Percentiles rank a stretch among this genome's conserved stretches.
phyloP scores from a whole-genome alignment of 345 rosid species.

The Hypericum perforatum region DNA sequence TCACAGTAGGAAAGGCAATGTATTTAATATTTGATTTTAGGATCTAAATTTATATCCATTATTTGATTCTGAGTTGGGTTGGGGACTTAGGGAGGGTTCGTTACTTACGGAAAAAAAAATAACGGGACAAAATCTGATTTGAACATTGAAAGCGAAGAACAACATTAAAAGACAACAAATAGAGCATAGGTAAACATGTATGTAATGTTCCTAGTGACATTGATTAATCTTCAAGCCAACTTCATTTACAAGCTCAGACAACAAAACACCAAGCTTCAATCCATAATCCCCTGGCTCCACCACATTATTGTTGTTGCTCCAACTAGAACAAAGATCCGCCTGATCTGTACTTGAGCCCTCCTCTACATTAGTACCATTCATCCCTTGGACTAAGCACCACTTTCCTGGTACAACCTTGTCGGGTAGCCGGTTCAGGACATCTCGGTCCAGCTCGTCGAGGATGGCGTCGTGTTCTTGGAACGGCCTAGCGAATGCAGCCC shows the following conservation, averaged over 20 bases:
- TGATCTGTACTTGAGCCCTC: slow-evolving; percentile 4
- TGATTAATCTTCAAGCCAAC: slow-evolving; percentile 4
- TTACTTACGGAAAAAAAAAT: too few species aligned
- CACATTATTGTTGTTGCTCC: slow-evolving; percentile 14
- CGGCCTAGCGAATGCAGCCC: slow-evolving; percentile 24
- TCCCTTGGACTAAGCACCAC: slow-evolving; percentile 16
- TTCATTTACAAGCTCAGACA: slow-evolving; percentile 12
- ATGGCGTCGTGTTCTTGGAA: slow-evolving; percentile 13
- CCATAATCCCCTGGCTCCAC: slow-evolving; percentile 20
- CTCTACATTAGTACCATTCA: slow-evolving; percentile 1
- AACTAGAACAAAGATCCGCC: slow-evolving; percentile 8
- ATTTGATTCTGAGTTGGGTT: too few species aligned
- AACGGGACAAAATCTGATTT: too few species aligned
- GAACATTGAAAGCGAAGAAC: too few species aligned
- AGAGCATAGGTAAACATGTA: too few species aligned
- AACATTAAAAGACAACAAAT: too few species aligned
- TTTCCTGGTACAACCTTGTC: slow-evolving; percentile 16
- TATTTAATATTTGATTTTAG: too few species aligned
- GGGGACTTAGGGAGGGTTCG: too few species aligned
- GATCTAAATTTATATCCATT: too few species aligned
- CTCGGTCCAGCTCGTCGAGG: slow-evolving; percentile 15
- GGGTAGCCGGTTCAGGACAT: slow-evolving; percentile 11
- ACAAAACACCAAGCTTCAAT: slow-evolving; percentile 9
- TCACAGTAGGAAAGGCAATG: too few species aligned
- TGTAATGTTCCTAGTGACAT: slow-evolving; percentile 5